These are phyloP conservation scores for Eruca vesicaria DNA, from an alignment of 441 rosid species.

Conservation along the genomic window DNA sequence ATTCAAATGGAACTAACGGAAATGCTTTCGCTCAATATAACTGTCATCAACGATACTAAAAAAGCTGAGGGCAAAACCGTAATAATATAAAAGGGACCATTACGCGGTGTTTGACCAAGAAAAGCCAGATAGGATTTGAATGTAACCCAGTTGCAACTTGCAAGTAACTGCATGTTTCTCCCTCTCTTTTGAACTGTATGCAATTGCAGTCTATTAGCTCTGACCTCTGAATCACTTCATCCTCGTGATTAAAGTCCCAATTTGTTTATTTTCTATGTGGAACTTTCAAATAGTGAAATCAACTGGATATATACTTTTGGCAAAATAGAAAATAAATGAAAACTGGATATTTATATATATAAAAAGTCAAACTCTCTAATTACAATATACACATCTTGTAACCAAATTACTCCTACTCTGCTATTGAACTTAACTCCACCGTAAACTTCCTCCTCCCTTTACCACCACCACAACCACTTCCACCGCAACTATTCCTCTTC, in stretches of 20 bases:
- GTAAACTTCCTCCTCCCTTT: conserved; percentile 47
- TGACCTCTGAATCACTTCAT: conserved; percentile 13
- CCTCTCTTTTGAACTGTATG: not conserved
- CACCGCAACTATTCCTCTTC: conserved; percentile 27
- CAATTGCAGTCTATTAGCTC: not conserved
- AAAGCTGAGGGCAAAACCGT: not conserved
- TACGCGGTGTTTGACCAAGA: conserved; percentile 29
- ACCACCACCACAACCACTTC: conserved; percentile 27
- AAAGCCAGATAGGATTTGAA: not conserved
- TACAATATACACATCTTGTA: conserved; percentile 18
- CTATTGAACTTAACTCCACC: conserved; percentile 60
- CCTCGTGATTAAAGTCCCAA: conserved; percentile 15
- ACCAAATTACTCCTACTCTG: conserved; percentile 50
- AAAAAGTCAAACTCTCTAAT: conserved; percentile 12
- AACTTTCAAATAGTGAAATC: not conserved
- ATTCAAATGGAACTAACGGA: not conserved
- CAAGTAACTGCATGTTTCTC: not conserved
- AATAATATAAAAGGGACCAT: not conserved
- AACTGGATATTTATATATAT: not conserved
- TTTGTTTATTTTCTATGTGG: not conserved
- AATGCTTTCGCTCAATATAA: not conserved
- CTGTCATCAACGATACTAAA: not conserved
- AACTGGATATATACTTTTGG: not conserved
- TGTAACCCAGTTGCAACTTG: not conserved
- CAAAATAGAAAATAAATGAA: not conserved